Evolutionary conservation across 2,329 filamentous ascomycete species (phyloP), one percentile per base, ranked within the genome.

Genomic region (Sporothrix schenckii): DNA sequence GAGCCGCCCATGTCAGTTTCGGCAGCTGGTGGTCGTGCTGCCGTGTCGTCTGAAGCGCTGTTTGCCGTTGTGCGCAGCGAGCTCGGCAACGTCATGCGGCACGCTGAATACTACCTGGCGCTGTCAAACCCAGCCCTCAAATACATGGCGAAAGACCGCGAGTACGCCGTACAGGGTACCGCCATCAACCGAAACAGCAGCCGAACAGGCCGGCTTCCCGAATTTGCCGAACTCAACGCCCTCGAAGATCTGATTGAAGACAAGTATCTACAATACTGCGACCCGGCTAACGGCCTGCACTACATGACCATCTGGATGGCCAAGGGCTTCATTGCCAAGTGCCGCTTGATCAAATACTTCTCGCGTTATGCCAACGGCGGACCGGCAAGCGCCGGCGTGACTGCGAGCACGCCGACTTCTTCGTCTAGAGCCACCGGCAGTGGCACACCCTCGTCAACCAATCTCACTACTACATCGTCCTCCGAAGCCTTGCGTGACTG

Each of bases 261-360:
- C 0, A 78, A 78, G n/a, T 85, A 85, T 71, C 78, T 88, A 39
- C 73, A 73, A 4, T 77, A 75, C 41, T 84, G 81, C 68, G 78
- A 83, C 58, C 69, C 75, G 0, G 77, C 78, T 0, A 80, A 79
- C 56, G 78, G 81, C 0, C 70, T 83, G 0, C 82, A 84, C n/a
- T 80, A 76, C 66, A 78, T 83, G 74, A 79, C 80, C 0, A 73
- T 80, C 0, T 80, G 81, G 79, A 78, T 74, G 0, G 75, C 78
- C 1, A 73, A 85, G 13, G 77, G 74, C 0, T 78, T 80, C 5
- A 70, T 90, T 3, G 83, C 86, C 0, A 87, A 83, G 74, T 77
- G 72, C 60, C 82, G 80, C 1, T 80, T 90, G 0, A 70, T 88
- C 66, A 83, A 87, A 65, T 78, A 84, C 70, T 68, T 30, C 27